Conservation (phyloP, 257 asterid species). For the Avicennia marina region DNA sequence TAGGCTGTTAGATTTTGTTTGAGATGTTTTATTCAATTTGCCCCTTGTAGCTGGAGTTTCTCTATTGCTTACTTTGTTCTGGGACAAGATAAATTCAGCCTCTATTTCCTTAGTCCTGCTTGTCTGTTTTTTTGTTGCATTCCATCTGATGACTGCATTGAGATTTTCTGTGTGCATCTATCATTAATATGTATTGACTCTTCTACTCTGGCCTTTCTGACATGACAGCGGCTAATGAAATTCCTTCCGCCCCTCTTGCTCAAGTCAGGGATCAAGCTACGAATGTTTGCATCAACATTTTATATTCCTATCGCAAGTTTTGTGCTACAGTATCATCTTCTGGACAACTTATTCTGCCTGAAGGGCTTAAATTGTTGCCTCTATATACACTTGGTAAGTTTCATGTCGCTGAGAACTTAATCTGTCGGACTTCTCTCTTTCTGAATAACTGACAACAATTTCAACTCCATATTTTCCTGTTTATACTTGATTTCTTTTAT, state of each 20-base stretch:
- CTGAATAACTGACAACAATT: neutral
- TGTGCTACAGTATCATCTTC: slow-evolving; percentile 94
- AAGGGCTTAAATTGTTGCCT: slow-evolving; percentile 95
- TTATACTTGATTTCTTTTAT: neutral
- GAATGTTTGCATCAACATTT: slow-evolving; percentile 77
- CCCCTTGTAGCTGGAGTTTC: neutral
- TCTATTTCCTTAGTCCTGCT: slow-evolving; percentile 11
- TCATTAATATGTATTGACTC: slow-evolving; percentile 8
- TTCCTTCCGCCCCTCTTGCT: slow-evolving; percentile 68
- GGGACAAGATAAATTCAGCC: slow-evolving; percentile 6
- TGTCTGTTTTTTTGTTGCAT: slow-evolving; percentile 12
- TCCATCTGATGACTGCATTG: neutral
- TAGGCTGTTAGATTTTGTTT: slow-evolving; percentile 9
- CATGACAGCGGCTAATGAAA: slow-evolving; percentile 78
- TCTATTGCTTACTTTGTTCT: slow-evolving; percentile 11
- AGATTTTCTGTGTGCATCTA: neutral
- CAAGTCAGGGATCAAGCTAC: slow-evolving; percentile 92
- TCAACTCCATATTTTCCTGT: neutral
- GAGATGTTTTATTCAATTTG: slow-evolving; percentile 1
- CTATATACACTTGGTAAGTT: slow-evolving; percentile 83
- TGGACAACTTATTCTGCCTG: slow-evolving; percentile 97
- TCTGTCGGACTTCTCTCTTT: neutral
- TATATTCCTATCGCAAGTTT: slow-evolving; percentile 86
- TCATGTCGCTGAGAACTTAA: slow-evolving; percentile 17
- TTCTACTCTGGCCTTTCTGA: slow-evolving; percentile 21